Conservation (phyloP, 306 rosid genomes). For the Cicer bijugum region DNA sequence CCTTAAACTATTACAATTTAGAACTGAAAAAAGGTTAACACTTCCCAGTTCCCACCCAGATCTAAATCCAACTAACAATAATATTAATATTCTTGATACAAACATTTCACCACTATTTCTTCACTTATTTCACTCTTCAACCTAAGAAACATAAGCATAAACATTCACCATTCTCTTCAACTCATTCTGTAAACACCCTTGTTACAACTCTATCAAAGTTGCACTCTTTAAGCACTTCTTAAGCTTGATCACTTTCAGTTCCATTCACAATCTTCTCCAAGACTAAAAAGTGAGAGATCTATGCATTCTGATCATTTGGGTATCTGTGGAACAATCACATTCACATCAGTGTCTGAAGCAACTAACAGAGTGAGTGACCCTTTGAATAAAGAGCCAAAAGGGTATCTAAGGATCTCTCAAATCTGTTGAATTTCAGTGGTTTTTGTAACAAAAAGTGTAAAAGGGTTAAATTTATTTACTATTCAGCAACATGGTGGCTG, state of each 20-base stretch:
- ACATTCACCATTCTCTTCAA: constrained; percentile 34
- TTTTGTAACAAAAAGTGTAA: constrained; percentile 35
- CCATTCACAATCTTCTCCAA: constrained; percentile 11
- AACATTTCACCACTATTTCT: constrained; percentile 54
- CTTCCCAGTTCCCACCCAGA: constrained; percentile 46
- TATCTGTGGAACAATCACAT: constrained; percentile 36
- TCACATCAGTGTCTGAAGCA: constrained; percentile 44
- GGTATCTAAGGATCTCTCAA: constrained; percentile 45
- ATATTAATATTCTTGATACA: constrained; percentile 48
- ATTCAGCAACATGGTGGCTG: constrained; percentile 52
- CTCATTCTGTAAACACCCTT: constrained; percentile 37
- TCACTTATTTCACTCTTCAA: constrained; percentile 3
- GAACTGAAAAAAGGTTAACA: constrained; percentile 22
- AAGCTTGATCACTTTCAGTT: constrained; percentile 17
- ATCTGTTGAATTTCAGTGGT: constrained; percentile 48
- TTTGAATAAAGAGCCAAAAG: constrained; percentile 49
- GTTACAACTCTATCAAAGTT: constrained; percentile 28
- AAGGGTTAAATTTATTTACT: constrained; percentile 10
- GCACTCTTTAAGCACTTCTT: constrained; percentile 31
- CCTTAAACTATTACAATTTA: constrained; percentile 32
- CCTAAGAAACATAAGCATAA: constrained; percentile 9
- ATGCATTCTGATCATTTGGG: constrained; percentile 43
- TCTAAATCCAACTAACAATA: constrained; percentile 55
- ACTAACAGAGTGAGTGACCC: background rate
- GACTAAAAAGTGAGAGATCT: constrained; percentile 53